These are phyloP conservation scores for Epichloe baconii DNA, from an alignment of 2,329 filamentous ascomycete species.

Conservation along the genomic window DNA sequence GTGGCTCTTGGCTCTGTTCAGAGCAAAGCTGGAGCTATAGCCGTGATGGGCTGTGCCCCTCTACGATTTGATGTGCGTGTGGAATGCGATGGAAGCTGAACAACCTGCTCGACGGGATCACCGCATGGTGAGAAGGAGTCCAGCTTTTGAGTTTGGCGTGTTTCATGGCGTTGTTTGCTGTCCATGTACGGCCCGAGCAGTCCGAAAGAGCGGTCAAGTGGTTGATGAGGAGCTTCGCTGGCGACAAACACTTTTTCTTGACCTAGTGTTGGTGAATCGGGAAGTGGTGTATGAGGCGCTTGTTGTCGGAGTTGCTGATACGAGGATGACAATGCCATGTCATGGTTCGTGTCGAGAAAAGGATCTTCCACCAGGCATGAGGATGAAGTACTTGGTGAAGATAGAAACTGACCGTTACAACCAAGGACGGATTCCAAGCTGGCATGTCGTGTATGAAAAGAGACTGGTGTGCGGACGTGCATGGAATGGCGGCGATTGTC, in stretches of 20 bases:
- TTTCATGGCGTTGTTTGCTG: not conserved
- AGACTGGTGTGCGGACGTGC: not conserved
- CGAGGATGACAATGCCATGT: not conserved
- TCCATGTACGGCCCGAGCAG: not conserved
- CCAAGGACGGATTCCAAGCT: not conserved
- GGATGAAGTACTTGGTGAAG: not conserved
- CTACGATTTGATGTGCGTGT: not conserved
- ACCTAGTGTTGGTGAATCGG: slow-evolving; percentile 4
- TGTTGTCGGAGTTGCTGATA: not conserved
- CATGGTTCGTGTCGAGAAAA: not conserved
- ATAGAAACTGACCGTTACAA: not conserved
- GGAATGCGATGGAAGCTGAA: not conserved
- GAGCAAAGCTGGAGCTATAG: slow-evolving; percentile 11
- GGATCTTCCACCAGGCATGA: not conserved
- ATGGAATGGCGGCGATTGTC: not conserved
- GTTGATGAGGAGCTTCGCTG: not conserved
- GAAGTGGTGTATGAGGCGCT: not conserved
- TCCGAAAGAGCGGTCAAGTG: not conserved
- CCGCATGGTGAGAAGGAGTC: not conserved
- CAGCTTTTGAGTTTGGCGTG: not conserved
- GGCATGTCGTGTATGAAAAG: not conserved
- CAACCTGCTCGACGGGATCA: not conserved
- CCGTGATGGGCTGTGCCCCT: not conserved
- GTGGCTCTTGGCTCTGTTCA: slow-evolving; percentile 11
- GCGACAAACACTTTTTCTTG: not conserved